phyloP scores from a whole-genome alignment of 1,284 basidiomycete genomes.

The Peniophora sp. region DNA sequence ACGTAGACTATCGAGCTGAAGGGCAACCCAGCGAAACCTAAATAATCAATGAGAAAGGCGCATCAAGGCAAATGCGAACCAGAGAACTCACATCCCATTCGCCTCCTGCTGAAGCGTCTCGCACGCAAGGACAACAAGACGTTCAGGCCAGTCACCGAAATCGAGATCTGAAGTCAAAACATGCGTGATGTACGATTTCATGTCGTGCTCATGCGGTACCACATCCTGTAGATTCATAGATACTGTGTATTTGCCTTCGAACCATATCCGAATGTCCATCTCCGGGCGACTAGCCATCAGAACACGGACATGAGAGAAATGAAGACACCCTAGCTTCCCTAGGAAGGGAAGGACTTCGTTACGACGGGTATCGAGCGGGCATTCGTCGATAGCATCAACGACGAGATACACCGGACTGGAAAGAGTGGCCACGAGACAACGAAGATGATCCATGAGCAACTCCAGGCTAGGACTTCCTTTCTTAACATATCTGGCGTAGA shows the following conservation, averaged over 20 bases:
- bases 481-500: neutral
- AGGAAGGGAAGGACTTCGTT: neutral
- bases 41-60: neutral
- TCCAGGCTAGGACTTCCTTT: neutral
- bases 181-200: neutral
- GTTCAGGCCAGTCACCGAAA: neutral
- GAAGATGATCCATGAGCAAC: neutral
- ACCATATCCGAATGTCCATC: neutral
- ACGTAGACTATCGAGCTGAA: neutral
- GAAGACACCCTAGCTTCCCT: neutral
- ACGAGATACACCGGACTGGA: neutral
- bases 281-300: conserved; percentile 1
- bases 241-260: neutral
- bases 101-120: neutral
- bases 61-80: neutral
- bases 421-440: neutral
- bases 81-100: conserved; percentile 1
- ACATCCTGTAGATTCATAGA: neutral
- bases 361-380: neutral
- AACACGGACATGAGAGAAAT: neutral
- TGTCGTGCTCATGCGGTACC: neutral
- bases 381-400: conserved; percentile 3
- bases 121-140: neutral
- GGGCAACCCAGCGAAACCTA: conserved; percentile 3
- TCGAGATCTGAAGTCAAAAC: neutral